phyloP scores from a whole-genome alignment of 768 basidiomycete genomes.

The Mycena rebaudengoi region DNA sequence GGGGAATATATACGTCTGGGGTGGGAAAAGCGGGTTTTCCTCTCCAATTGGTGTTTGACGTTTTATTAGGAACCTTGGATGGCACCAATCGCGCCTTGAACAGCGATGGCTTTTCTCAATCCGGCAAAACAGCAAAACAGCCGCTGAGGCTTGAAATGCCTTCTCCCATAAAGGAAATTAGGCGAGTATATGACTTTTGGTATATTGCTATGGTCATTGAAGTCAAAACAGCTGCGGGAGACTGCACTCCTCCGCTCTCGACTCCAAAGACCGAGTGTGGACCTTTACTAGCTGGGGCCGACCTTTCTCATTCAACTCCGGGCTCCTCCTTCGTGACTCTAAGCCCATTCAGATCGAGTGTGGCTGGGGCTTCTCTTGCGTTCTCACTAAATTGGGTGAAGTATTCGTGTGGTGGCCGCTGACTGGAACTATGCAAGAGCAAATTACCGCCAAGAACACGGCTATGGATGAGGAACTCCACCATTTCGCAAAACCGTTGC shows the following conservation, averaged over 20 bases:
- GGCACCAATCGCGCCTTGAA: slow-evolving; percentile 49
- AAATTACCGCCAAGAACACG: slow-evolving; percentile 47
- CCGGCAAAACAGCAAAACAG: slow-evolving; percentile 54
- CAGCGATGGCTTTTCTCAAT: slow-evolving; percentile 64
- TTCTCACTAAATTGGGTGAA: slow-evolving; percentile 75
- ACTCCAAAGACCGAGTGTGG: slow-evolving; percentile 69
- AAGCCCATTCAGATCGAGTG: slow-evolving; percentile 71
- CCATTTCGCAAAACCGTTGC: slow-evolving; percentile 43
- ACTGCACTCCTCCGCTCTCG: slow-evolving; percentile 73
- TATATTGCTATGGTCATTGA: neutral
- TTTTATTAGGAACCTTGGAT: slow-evolving; percentile 66
- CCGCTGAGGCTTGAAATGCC: slow-evolving; percentile 73
- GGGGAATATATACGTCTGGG: slow-evolving; percentile 85
- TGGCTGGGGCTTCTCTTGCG: slow-evolving; percentile 83
- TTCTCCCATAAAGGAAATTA: slow-evolving; percentile 65
- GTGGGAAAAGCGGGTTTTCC: slow-evolving; percentile 45
- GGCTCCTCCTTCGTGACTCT: slow-evolving; percentile 49
- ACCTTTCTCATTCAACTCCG: slow-evolving; percentile 68
- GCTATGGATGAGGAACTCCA: slow-evolving; percentile 55
- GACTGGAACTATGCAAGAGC: slow-evolving; percentile 48
- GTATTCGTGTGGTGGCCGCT: slow-evolving; percentile 83
- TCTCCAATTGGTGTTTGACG: neutral
- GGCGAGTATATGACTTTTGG: slow-evolving; percentile 47
- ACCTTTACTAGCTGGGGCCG: slow-evolving; percentile 82
- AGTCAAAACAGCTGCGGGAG: slow-evolving; percentile 71